A percentile compares a stretch with the other conserved stretches of the same genome.
phyloP scores from a whole-genome alignment of 805 yeast genomes.

The Saturnispora besseyi region DNA sequence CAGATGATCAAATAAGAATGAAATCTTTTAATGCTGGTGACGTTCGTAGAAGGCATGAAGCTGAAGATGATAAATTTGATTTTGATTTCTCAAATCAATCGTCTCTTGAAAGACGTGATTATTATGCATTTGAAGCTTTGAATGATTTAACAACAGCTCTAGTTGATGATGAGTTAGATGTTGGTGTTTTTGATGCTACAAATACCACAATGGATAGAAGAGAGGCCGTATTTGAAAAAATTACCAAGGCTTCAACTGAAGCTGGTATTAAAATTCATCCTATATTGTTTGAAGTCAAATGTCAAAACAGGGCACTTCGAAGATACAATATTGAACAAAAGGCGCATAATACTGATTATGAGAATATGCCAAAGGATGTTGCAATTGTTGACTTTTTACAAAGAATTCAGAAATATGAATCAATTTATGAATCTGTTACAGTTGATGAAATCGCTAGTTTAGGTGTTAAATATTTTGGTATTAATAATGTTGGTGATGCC shows the following conservation, averaged over 20 bases:
- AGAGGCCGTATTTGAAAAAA: slow-evolving; percentile 41
- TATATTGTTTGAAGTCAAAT: slow-evolving; percentile 50
- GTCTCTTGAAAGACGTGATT: slow-evolving; percentile 61
- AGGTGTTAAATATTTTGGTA: slow-evolving; percentile 24
- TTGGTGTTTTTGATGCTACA: slow-evolving; percentile 80
- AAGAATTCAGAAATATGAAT: slow-evolving; percentile 44
- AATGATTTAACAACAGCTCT: slow-evolving; percentile 69
- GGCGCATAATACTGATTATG: slow-evolving; percentile 54
- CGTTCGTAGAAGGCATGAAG: slow-evolving; percentile 34
- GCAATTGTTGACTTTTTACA: slow-evolving; percentile 54
- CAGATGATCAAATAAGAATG: slow-evolving; percentile 16
- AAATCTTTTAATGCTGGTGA: slow-evolving; percentile 44
- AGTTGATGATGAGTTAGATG: slow-evolving; percentile 69
- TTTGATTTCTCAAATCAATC: slow-evolving; percentile 26
- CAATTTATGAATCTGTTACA: slow-evolving; percentile 32
- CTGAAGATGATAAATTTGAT: slow-evolving; percentile 17
- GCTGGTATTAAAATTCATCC: slow-evolving; percentile 34
- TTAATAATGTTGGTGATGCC: slow-evolving; percentile 29
- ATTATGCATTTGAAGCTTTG: slow-evolving; percentile 92
- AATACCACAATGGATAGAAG: slow-evolving; percentile 54
- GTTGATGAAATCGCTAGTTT: slow-evolving; percentile 24
- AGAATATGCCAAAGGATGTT: slow-evolving; percentile 37
- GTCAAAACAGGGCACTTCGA: slow-evolving; percentile 42
- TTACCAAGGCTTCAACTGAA: slow-evolving; percentile 45
- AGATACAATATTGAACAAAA: slow-evolving; percentile 57